Evolutionary conservation across 2,329 filamentous ascomycete species (phyloP).

Genomic region (Metarhizium sp.): DNA sequence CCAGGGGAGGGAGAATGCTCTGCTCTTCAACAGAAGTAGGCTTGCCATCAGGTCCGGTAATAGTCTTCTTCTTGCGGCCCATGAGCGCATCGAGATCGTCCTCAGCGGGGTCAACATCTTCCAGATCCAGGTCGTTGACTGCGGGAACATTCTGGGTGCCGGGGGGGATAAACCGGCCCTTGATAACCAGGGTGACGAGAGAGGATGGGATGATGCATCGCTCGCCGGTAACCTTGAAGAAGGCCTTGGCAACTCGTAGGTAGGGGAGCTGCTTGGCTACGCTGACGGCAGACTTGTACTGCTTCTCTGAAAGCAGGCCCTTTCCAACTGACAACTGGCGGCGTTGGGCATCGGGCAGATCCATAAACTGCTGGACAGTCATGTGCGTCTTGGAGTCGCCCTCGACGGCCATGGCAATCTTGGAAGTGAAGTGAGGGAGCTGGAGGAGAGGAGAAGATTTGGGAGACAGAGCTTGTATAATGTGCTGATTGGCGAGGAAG

Average conservation of each 20-base stretch:
- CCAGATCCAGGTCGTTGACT: slow-evolving; percentile 69
- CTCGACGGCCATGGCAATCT: slow-evolving; percentile 57
- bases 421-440: slow-evolving; percentile 74
- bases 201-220: slow-evolving; percentile 86
- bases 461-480: slow-evolving; percentile 84
- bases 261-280: slow-evolving; percentile 80
- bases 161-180: slow-evolving; percentile 86
- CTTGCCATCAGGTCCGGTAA: slow-evolving; percentile 53
- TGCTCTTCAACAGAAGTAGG: slow-evolving; percentile 48
- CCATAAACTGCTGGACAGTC: slow-evolving; percentile 82
- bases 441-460: slow-evolving; percentile 81
- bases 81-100: slow-evolving; percentile 81
- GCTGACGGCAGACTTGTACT: slow-evolving; percentile 66
- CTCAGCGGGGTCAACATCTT: slow-evolving; percentile 87
- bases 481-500: slow-evolving; percentile 71
- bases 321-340: slow-evolving; percentile 61
- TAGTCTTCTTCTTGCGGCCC: slow-evolving; percentile 61
- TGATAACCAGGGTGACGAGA: slow-evolving; percentile 88
- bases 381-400: slow-evolving; percentile 66
- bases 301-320: slow-evolving; percentile 59
- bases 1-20: slow-evolving; percentile 70
- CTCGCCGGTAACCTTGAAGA: slow-evolving; percentile 97
- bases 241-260: slow-evolving; percentile 80
- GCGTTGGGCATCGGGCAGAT: slow-evolving; percentile 65
- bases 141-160: slow-evolving; percentile 66